Evolutionary conservation across 345 rosid genomes (phyloP).

Genomic region (Sisymbrium irio): DNA sequence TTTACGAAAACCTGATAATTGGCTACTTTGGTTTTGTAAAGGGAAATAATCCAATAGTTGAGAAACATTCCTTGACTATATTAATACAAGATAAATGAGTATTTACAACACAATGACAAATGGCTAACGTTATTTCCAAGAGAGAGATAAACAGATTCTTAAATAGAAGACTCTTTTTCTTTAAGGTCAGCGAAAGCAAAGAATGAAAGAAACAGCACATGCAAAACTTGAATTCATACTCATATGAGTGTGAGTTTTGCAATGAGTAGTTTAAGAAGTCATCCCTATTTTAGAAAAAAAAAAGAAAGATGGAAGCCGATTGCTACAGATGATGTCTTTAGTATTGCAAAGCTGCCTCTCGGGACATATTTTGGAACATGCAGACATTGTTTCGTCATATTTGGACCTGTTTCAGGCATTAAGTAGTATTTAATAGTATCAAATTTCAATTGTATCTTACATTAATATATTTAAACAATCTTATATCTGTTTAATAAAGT

Average conservation of each 20-base stretch:
- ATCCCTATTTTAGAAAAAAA: slow-evolving; percentile 58
- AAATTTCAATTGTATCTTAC: no score
- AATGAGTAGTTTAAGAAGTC: slow-evolving; percentile 64
- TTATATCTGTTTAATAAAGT: background rate
- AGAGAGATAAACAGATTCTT: background rate
- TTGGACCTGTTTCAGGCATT: background rate
- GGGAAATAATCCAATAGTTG: background rate
- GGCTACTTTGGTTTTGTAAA: background rate
- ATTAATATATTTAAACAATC: background rate
- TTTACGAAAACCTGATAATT: background rate
- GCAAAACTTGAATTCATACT: slow-evolving; percentile 7
- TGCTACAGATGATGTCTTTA: slow-evolving; percentile 50
- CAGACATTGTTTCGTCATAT: background rate
- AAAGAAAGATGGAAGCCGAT: slow-evolving; percentile 51
- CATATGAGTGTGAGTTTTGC: slow-evolving; percentile 1
- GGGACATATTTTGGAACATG: background rate
- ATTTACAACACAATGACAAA: slow-evolving; percentile 3
- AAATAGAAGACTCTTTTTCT: background rate
- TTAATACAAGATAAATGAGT: background rate
- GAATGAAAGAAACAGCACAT: slow-evolving; percentile 13
- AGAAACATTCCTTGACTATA: background rate
- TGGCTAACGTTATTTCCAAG: background rate
- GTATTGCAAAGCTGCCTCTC: slow-evolving; percentile 59
- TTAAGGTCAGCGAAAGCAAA: slow-evolving; percentile 18
- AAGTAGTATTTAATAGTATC: background rate